Evolutionary conservation across 345 rosid genomes (phyloP).

Genomic region (Euphorbia lathyris): DNA sequence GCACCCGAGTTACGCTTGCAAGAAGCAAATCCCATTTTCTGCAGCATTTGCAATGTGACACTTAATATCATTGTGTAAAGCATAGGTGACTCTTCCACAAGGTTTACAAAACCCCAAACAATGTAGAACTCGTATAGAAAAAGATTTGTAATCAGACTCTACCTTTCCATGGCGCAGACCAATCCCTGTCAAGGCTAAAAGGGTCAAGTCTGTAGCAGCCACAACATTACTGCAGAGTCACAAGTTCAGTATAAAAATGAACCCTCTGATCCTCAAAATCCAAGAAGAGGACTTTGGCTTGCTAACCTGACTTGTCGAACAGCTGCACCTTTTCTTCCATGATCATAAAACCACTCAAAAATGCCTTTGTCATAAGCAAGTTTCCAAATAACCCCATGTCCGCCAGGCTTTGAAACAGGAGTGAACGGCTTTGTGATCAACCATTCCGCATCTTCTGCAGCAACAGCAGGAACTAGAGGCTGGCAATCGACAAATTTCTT

Average conservation of each 20-base stretch:
- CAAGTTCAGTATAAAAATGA: conserved; percentile 21
- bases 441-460: conserved; percentile 88
- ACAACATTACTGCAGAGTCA: conserved; percentile 76
- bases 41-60: conserved; percentile 29
- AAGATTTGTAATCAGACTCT: conserved; percentile 8
- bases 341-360: conserved; percentile 74
- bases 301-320: conserved; percentile 89
- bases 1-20: conserved; percentile 79
- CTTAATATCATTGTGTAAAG: conserved; percentile 4
- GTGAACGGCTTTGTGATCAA: conserved; percentile 61
- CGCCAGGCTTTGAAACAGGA: conserved; percentile 93
- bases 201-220: conserved; percentile 88
- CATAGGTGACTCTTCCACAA: conserved; percentile 1
- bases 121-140: neutral
- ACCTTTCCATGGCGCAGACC: conserved; percentile 75
- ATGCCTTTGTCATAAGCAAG: conserved; percentile 87
- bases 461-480: conserved; percentile 89
- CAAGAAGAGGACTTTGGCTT: neutral
- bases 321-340: conserved; percentile 88
- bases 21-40: conserved; percentile 93
- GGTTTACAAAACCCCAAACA: neutral
- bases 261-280: neutral
- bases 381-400: conserved; percentile 98
- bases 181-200: conserved; percentile 88
- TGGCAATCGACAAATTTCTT: conserved; percentile 32